Percentiles rank a stretch among this genome's conserved stretches.
Evolutionary conservation across 2,329 filamentous ascomycete species (phyloP).

Genomic region (Claviceps africana): DNA sequence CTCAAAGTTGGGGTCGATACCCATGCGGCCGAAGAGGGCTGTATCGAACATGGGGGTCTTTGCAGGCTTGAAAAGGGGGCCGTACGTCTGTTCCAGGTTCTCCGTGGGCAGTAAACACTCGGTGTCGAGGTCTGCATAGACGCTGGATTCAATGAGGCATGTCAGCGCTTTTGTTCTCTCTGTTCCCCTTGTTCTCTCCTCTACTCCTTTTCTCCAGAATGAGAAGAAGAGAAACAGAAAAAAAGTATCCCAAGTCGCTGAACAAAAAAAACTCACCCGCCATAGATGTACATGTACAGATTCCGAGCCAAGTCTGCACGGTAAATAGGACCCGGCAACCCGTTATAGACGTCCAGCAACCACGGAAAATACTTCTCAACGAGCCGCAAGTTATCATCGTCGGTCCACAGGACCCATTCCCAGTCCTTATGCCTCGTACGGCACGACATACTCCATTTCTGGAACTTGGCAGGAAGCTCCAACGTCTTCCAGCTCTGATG

Average conservation of each 20-base stretch:
- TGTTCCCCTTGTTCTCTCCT: not conserved
- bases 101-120: slow-evolving; percentile 5
- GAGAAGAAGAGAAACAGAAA: too few relatives aligned
- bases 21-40: slow-evolving; percentile 20
- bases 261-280: slow-evolving; percentile 16
- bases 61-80: not conserved
- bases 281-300: slow-evolving; percentile 24
- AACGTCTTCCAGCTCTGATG: slow-evolving; percentile 16
- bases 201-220: not conserved
- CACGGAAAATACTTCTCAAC: slow-evolving; percentile 19
- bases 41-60: not conserved
- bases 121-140: slow-evolving; percentile 18
- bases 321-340: slow-evolving; percentile 18
- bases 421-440: slow-evolving; percentile 17
- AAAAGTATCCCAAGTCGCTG: not conserved
- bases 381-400: slow-evolving; percentile 21
- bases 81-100: not conserved
- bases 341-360: slow-evolving; percentile 16
- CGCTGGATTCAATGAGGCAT: slow-evolving; percentile 1
- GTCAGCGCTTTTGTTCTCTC: not conserved
- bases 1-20: slow-evolving; percentile 13
- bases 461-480: slow-evolving; percentile 14
- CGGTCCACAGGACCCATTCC: slow-evolving; percentile 24
- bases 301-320: slow-evolving; percentile 18
- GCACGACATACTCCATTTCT: slow-evolving; percentile 19